Evolutionary conservation across 2,329 filamentous ascomycete species (phyloP).

Genomic region (Hansfordia pulvinata): DNA sequence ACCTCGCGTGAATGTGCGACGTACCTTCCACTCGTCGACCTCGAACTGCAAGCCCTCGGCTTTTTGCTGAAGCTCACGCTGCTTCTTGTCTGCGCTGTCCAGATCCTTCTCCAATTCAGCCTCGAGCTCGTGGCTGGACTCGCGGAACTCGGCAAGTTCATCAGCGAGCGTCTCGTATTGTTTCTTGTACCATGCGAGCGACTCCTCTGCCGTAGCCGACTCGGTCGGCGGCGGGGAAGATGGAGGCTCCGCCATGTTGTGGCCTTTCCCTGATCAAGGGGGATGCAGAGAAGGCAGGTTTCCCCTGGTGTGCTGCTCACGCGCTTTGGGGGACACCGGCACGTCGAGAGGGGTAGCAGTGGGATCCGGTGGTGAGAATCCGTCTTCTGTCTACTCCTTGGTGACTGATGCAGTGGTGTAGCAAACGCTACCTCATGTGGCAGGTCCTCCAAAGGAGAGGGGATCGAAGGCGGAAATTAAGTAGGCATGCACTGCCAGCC

Average conservation of each 20-base stretch:
- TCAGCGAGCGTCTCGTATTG: slow-evolving; percentile 89
- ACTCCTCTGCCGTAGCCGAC: slow-evolving; percentile 49
- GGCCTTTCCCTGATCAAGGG: slow-evolving; percentile 3
- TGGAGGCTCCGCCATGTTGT: slow-evolving; percentile 42
- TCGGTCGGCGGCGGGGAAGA: slow-evolving; percentile 44
- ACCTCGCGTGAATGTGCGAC: slow-evolving; percentile 13
- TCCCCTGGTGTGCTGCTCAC: neutral
- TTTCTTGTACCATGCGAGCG: slow-evolving; percentile 85
- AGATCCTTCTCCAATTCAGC: slow-evolving; percentile 92
- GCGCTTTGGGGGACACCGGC: neutral
- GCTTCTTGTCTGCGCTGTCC: slow-evolving; percentile 86
- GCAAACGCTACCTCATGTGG: neutral
- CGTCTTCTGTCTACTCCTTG: too few relatives aligned
- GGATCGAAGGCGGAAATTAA: too few relatives aligned
- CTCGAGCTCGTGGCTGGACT: slow-evolving; percentile 88
- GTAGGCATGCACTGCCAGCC: too few relatives aligned
- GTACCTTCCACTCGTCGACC: slow-evolving; percentile 96
- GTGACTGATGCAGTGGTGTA: neutral
- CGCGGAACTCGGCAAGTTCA: slow-evolving; percentile 86
- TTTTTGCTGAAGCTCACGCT: slow-evolving; percentile 74
- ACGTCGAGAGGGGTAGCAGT: neutral
- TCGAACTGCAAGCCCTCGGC: slow-evolving; percentile 75
- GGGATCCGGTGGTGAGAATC: too few relatives aligned
- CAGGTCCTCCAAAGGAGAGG: neutral
- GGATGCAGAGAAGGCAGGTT: slow-evolving; percentile 1